Base-by-base conservation (phyloP, 345 rosid genomes). In the Bruguiera gymnorhiza region DNA sequence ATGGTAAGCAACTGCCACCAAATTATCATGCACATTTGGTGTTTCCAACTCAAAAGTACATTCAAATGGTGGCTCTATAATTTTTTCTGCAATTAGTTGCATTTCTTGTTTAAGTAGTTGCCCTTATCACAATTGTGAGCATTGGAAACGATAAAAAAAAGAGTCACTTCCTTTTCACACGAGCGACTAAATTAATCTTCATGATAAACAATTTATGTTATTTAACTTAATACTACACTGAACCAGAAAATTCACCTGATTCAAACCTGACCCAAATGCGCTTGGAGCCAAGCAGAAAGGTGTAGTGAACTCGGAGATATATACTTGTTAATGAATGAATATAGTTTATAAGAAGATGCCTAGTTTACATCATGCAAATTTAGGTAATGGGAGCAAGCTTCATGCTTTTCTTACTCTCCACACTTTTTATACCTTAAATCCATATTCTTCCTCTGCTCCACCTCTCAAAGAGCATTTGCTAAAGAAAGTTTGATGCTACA, bases 371-470 rank as follows among this genome's bases (percentile, higher is more conserved):
- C 84, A 77, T 82, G 88, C 75, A 71, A 57, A 63, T 67, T 71
- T 70, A 69, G 68, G 70, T 78, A 56, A 73, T 70, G 72, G 74
- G 65, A 63, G 72, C 62, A 56, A 36, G 55, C 29, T 75, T 66
- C 89, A 83, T 78, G 86, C 87, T 70, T 86, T 83, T 73, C 81
- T 76, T 76, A 83, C 86, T 15, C 66, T 73, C 48, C 74, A 66
- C 71, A 48, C 69, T 61, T 65, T 69, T 75, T 59, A 53, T 69
- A 55, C 83, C 77, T 70, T 77, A 69, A 78, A 70, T 77, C 76
- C 73, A 66, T 71, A 68, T 63, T 63, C 51, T 67, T 73, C 58
- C 67, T 59, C 51, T 65, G 43, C 69, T 39, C 30, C 23, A 50
- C 60, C 71, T 69, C 78, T 62, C 75, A 68, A 62, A 36, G 20